Conservation (phyloP, 495 filamentous ascomycete species). For the Penicillium samsonianum region DNA sequence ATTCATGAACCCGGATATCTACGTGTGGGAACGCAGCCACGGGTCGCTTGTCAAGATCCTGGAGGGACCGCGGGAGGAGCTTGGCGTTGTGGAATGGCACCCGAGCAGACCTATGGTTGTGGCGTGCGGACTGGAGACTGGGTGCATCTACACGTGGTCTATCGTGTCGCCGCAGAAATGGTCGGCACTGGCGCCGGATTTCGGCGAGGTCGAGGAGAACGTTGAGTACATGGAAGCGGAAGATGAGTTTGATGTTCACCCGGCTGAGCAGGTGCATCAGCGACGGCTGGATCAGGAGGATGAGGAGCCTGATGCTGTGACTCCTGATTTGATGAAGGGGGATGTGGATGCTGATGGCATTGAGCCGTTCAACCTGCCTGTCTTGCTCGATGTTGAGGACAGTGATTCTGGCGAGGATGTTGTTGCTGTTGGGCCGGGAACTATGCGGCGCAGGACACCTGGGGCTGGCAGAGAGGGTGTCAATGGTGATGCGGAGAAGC, state of each 20-base stretch:
- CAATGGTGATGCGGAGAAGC: slow-evolving; percentile 21
- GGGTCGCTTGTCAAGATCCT: slow-evolving; percentile 96
- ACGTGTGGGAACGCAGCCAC: slow-evolving; percentile 94
- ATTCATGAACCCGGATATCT: slow-evolving; percentile 96
- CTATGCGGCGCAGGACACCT: slow-evolving; percentile 75
- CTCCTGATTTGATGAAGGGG: slow-evolving; percentile 64
- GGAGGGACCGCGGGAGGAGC: slow-evolving; percentile 91
- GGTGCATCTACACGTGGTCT: slow-evolving; percentile 89
- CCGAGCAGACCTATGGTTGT: slow-evolving; percentile 84
- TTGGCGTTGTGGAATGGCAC: slow-evolving; percentile 96
- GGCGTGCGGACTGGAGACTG: slow-evolving; percentile 85
- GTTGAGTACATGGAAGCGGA: slow-evolving; percentile 93
- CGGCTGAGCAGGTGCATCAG: slow-evolving; percentile 91
- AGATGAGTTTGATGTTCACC: slow-evolving; percentile 98
- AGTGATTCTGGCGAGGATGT: slow-evolving; percentile 86
- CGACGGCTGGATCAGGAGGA: slow-evolving; percentile 86
- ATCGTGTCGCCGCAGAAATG: slow-evolving; percentile 90
- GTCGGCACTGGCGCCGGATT: slow-evolving; percentile 95
- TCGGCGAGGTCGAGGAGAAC: slow-evolving; percentile 96
- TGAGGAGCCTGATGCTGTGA: slow-evolving; percentile 84
- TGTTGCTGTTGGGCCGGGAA: slow-evolving; percentile 78
- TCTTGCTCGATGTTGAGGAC: slow-evolving; percentile 76
- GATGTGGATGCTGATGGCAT: slow-evolving; percentile 48
- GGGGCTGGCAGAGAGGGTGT: slow-evolving; percentile 52
- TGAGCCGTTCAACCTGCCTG: slow-evolving; percentile 78